Base-by-base conservation (phyloP, 805 yeast genomes). In the Clavispora asparagi region DNA sequence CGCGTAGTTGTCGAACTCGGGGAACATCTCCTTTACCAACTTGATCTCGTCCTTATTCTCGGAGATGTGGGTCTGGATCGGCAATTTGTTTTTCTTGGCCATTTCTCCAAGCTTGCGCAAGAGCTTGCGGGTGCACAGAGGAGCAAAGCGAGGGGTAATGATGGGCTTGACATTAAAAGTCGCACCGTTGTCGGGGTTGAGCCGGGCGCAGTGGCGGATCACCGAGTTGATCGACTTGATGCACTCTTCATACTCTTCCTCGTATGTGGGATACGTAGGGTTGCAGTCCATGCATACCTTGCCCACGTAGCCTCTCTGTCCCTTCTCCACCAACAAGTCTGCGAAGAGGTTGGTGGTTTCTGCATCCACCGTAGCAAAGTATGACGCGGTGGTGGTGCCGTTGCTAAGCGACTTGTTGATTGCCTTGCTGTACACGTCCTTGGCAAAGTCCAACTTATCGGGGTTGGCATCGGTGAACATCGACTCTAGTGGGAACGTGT, bases 301-400 rank as follows among this genome's bases (percentile, higher is more conserved):
- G 4, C 99, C 99, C 33, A 94, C 81, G 44, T 87, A 76, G 0
- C 96, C 97, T 50, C 97, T 73, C 65, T 91, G 98, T 33, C 96
- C 96, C 28, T 68, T 55, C 35, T 70, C 49, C 11, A 82, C 67
- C 31, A 92, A 81, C 13, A 85, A 61, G 48, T 84, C 85, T 1
- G 95, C 96, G 57, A 94, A 77, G 32, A 84, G 56, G 43, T 83
- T 83, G 2, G 97, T 78, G 4, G 96, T 82, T 7, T 77, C 79
- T 7, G 55, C 44, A 38, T 92, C 95, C 40, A 88, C 83, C 0
- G 98, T 90, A 4, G 97, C 92, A 63, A 82, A 94, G 67, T 94
- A 94, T 0, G 95, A 77, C 0, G 96, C 96, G 46, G 92, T 82
- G 1, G 99, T 94, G 0, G 98, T 94, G 17, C 99, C 99, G 60